These are phyloP conservation scores for Juncus effusus DNA, from an alignment of 176 grass and related monocot species.

Conservation along the genomic window DNA sequence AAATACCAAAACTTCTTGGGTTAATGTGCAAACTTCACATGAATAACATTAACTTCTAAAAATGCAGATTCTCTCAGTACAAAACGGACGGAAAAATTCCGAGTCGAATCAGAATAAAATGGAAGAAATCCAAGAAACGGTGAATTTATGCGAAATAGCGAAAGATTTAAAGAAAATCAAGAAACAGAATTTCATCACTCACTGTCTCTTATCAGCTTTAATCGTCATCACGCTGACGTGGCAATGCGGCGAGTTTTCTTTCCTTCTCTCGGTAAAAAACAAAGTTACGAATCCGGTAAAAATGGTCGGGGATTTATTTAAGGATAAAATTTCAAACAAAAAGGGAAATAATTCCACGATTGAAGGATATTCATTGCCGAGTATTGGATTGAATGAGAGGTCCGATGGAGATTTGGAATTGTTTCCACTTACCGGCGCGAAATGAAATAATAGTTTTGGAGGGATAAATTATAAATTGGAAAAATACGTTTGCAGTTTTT, in stretches of 20 bases:
- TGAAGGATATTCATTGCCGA: slow-evolving; percentile 12
- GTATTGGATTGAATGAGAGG: background rate
- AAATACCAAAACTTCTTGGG: no score
- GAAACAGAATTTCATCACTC: slow-evolving; percentile 39
- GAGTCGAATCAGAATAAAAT: background rate
- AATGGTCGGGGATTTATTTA: slow-evolving; percentile 28
- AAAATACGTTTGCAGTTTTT: slow-evolving; percentile 2
- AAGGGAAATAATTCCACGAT: slow-evolving; percentile 2
- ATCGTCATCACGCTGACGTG: slow-evolving; percentile 27
- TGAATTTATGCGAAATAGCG: slow-evolving; percentile 19
- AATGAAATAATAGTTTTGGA: background rate
- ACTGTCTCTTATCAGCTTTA: slow-evolving; percentile 34
- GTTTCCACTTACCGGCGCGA: background rate
- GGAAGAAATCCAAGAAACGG: background rate
- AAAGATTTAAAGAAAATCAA: slow-evolving; percentile 31
- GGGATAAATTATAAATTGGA: background rate
- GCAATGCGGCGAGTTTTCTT: slow-evolving; percentile 35
- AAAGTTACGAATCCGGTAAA: slow-evolving; percentile 29
- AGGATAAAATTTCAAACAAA: background rate
- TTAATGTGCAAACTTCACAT: no score
- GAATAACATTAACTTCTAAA: no score
- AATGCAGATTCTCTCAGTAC: background rate
- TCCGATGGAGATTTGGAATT: background rate
- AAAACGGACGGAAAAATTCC: background rate
- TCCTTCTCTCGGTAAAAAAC: slow-evolving; percentile 19